Conservation (phyloP, 306 rosid genomes). For the Mimosa pudica region DNA sequence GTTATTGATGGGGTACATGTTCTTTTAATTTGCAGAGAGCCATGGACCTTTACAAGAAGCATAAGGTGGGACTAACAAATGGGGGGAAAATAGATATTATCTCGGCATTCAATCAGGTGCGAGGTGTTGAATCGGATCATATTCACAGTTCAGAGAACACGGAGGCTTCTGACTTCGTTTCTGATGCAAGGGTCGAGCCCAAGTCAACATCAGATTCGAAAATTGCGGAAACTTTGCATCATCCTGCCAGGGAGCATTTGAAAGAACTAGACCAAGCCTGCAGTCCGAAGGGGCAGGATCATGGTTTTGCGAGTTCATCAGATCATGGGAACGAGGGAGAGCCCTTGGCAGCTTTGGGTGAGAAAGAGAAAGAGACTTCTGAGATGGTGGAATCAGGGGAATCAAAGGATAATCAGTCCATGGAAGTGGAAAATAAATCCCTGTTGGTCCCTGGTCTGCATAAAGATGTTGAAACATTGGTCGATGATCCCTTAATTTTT, state of each 20-base stretch:
- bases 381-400: constrained; percentile 49
- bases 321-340: constrained; percentile 47
- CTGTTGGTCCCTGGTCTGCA: constrained; percentile 26
- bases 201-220: constrained; percentile 39
- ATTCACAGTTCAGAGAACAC: constrained; percentile 41
- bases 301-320: constrained; percentile 29
- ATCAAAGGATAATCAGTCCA: constrained; percentile 38
- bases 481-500: constrained; percentile 55
- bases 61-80: constrained; percentile 53
- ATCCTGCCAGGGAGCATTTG: constrained; percentile 43
- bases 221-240: constrained; percentile 32
- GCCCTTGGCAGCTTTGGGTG: constrained; percentile 39
- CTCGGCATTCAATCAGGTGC: constrained; percentile 46
- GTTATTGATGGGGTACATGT: constrained; percentile 32
- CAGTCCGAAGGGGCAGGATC: constrained; percentile 50
- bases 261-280: constrained; percentile 45
- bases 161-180: constrained; percentile 45
- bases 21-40: constrained; percentile 67
- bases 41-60: constrained; percentile 78
- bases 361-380: constrained; percentile 38
- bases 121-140: constrained; percentile 45
- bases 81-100: constrained; percentile 48
- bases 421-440: constrained; percentile 33
- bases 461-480: constrained; percentile 41
- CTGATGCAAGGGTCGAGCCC: constrained; percentile 38